These are phyloP conservation scores for Heliocybe sulcata DNA, from an alignment of 1,284 basidiomycete species.

Conservation along the genomic window DNA sequence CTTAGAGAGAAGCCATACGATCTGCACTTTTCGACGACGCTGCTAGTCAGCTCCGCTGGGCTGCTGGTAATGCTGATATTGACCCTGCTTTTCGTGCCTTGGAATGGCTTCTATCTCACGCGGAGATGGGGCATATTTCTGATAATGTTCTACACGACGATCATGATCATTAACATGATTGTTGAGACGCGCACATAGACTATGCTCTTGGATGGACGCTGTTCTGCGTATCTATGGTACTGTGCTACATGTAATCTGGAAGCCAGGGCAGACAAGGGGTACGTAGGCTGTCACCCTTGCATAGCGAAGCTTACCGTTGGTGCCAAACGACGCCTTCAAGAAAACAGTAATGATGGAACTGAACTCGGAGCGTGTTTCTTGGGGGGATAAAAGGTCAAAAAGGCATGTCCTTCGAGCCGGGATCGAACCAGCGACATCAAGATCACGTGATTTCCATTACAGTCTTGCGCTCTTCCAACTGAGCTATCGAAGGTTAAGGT, in stretches of 20 bases:
- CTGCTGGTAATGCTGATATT: constrained; percentile 67
- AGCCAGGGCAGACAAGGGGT: too few species aligned
- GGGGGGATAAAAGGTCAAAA: constrained; percentile 2
- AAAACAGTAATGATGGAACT: not conserved
- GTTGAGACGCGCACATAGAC: constrained; percentile 47
- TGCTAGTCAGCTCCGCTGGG: constrained; percentile 79
- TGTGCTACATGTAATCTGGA: not conserved
- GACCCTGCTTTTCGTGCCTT: constrained; percentile 81
- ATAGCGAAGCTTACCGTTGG: too few species aligned
- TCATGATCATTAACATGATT: constrained; percentile 70
- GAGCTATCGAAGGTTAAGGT: constrained; percentile 25
- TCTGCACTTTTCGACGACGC: constrained; percentile 76
- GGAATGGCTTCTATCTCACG: constrained; percentile 78
- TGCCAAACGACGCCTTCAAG: too few species aligned
- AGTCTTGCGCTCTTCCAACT: constrained; percentile 41
- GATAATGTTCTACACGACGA: constrained; percentile 63
- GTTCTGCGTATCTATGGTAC: not conserved
- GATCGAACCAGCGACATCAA: constrained; percentile 50
- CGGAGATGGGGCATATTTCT: constrained; percentile 76
- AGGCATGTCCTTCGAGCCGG: constrained; percentile 12
- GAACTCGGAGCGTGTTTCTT: not conserved
- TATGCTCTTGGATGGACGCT: not conserved
- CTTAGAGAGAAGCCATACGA: constrained; percentile 53
- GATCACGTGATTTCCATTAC: constrained; percentile 26
- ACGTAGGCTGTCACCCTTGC: too few species aligned